Conservation (phyloP, 768 basidiomycete species). For the Amanita fuliginea region DNA sequence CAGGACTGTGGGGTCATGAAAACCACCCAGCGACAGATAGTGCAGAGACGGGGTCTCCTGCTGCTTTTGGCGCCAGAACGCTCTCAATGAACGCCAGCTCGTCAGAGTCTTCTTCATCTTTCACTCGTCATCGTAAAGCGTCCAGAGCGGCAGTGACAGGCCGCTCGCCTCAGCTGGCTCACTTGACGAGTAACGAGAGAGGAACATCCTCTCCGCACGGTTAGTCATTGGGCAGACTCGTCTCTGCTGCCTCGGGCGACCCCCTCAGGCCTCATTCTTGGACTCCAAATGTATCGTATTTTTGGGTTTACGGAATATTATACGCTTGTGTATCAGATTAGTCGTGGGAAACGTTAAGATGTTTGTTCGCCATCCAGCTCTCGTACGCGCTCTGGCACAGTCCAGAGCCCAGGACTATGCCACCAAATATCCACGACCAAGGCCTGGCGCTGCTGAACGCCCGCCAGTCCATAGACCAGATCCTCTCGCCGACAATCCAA, state of each 20-base stretch:
- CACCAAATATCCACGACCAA: conserved; percentile 35
- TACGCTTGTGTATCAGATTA: not conserved
- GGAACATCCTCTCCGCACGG: conserved; percentile 4
- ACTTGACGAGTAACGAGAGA: conserved; percentile 2
- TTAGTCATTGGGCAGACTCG: conserved; percentile 21
- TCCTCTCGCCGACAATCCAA: conserved; percentile 41
- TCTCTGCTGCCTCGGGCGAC: conserved; percentile 14
- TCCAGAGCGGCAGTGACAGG: conserved; percentile 3
- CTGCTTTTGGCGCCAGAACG: conserved; percentile 38
- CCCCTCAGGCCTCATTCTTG: not conserved
- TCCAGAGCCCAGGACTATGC: conserved; percentile 16
- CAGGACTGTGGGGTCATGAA: conserved; percentile 24
- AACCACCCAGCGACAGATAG: conserved; percentile 20
- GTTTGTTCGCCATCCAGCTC: too few relatives aligned
- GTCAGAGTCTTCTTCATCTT: conserved; percentile 16
- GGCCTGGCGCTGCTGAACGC: conserved; percentile 38
- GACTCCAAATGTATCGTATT: conserved; percentile 2
- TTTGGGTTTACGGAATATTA: conserved; percentile 2
- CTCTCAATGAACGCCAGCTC: conserved; percentile 27
- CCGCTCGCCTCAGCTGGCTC: not conserved
- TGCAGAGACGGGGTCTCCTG: conserved; percentile 33
- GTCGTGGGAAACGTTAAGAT: too few relatives aligned
- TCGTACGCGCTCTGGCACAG: too few relatives aligned
- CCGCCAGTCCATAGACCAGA: conserved; percentile 51
- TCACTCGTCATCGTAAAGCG: conserved; percentile 13